Conservation (phyloP, 352 stramenopile species). For the Phytophthora palmivora region DNA sequence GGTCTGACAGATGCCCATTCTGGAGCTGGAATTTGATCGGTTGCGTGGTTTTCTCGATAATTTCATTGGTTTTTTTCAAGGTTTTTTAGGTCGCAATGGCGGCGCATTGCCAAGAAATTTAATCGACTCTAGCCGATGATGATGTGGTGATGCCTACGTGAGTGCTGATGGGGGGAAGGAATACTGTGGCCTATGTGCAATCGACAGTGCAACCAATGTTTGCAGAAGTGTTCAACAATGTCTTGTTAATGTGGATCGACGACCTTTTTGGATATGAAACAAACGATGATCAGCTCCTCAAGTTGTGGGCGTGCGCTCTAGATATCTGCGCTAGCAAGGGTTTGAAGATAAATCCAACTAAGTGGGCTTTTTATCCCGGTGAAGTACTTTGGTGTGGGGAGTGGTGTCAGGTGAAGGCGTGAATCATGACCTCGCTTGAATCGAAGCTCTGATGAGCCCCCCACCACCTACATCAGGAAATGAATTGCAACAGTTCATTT, state of each 20-base stretch:
- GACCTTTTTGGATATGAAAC: slow-evolving; percentile 15
- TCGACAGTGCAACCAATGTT: slow-evolving; percentile 21
- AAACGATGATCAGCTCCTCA: background rate
- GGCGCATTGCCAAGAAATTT: too few species aligned
- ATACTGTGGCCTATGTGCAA: slow-evolving; percentile 2
- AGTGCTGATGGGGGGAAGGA: too few species aligned
- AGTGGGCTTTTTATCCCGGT: slow-evolving; percentile 9
- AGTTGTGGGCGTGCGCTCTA: background rate
- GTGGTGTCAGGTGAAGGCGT: slow-evolving; percentile 12
- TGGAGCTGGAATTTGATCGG: slow-evolving; percentile 17
- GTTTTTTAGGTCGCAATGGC: slow-evolving; percentile 14
- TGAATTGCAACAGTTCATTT: slow-evolving; percentile 33
- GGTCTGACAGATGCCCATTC: slow-evolving; percentile 21
- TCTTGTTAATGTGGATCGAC: slow-evolving; percentile 4
- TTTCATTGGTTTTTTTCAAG: slow-evolving; percentile 9
- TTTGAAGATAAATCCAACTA: slow-evolving; percentile 15
- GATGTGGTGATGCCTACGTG: slow-evolving; percentile 5
- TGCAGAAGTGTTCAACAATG: slow-evolving; percentile 11
- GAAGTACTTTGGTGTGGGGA: slow-evolving; percentile 22
- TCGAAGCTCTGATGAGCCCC: background rate
- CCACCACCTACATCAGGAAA: slow-evolving; percentile 1
- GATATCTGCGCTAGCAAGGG: slow-evolving; percentile 5
- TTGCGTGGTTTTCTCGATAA: background rate
- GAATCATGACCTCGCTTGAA: slow-evolving; percentile 1
- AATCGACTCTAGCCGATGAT: slow-evolving; percentile 15